Base-by-base conservation (phyloP, 257 asterid genomes). In the Salvia splendens region DNA sequence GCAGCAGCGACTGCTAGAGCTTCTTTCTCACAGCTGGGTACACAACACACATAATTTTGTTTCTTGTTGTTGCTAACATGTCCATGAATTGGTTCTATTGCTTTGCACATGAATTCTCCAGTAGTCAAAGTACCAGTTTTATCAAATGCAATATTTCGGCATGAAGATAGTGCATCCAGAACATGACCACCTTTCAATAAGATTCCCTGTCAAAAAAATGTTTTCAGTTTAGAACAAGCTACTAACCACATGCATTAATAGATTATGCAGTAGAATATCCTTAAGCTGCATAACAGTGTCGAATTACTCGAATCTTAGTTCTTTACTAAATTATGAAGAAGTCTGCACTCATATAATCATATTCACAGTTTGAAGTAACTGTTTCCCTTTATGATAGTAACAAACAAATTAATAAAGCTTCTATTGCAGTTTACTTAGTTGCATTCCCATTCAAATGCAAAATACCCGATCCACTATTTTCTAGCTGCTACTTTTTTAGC, bases 1-100 rank as follows among this genome's bases (percentile, higher is more conserved):
- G 97, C 96, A 69, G 97, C 97, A 77, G 99, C 97, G 33, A 94
- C 95, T 56, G 97, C 96, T 64, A 94, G 96, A 42, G 99, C 99
- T 83, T 91, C 97, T 78, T 87, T 87, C 86, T 94, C 99, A 77
- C 97, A 94, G 85, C 72, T 94, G 41, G 95, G 97, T 61, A 79
- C 85, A 83, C 99, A 94, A 76, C 99, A 94, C 6, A 91, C 74
- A 68, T 78, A 85, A 71, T 70, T 47, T 62, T 65, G 79, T 32
- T 67, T 79, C 76, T 73, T 78, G 52, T 65, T 69, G 66, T 53
- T 70, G 58, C 74, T 69, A 48, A 64, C 71, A 75, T 94, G 99
- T 68, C 99, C 99, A 71, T 81, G 97, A 71, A 94, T 94, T 49
- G 99, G 99, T 80, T 94, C 99, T 75, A 94, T 94, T 65, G 99